phyloP scores from a whole-genome alignment of 306 rosid species.

The Aeschynomene evenia region DNA sequence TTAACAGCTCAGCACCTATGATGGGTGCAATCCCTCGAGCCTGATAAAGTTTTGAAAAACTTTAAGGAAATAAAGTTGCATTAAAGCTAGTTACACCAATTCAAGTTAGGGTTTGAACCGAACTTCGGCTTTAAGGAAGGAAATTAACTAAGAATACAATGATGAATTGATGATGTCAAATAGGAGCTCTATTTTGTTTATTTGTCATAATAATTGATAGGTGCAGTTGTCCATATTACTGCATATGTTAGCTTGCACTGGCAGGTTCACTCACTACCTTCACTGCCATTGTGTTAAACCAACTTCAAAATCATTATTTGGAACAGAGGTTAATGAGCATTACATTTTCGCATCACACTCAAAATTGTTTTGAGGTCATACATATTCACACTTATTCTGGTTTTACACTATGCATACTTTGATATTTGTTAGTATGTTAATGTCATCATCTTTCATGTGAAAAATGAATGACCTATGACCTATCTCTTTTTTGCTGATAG shows the following conservation, averaged over 20 bases:
- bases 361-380: constrained; percentile 22
- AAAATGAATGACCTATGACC: constrained; percentile 22
- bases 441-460: constrained; percentile 10
- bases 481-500: constrained; percentile 38
- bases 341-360: constrained; percentile 16
- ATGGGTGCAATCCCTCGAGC: too few relatives aligned
- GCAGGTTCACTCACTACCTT: neutral
- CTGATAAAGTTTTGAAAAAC: too few relatives aligned
- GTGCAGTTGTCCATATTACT: neutral
- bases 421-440: constrained; percentile 14
- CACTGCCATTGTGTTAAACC: neutral
- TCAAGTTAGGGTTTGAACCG: neutral
- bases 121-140: neutral
- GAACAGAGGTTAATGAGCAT: neutral
- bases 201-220: neutral
- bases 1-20: too few relatives aligned
- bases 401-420: constrained; percentile 14
- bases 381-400: constrained; percentile 2
- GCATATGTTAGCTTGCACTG: constrained; percentile 13
- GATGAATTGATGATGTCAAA: constrained; percentile 18
- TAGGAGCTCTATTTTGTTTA: constrained; percentile 12
- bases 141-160: neutral
- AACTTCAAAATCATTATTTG: constrained; percentile 16
- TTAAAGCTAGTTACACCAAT: neutral
- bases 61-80: too few relatives aligned